Conservation (phyloP, 768 basidiomycete species). For the Boletus eberwhitei region DNA sequence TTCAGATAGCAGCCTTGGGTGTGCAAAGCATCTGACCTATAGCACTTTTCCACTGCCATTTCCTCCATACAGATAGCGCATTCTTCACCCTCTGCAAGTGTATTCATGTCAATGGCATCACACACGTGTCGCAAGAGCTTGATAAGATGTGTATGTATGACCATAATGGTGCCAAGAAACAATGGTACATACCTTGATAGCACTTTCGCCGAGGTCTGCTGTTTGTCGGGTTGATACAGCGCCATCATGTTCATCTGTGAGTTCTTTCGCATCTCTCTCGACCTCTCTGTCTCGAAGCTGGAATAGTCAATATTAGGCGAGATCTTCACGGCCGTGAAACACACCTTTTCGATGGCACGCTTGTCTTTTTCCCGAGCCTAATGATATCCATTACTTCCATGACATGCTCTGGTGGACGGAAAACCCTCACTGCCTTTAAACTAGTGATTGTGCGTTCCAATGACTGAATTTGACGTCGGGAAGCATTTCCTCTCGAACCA, state of each 20-base stretch:
- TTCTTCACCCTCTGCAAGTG: slow-evolving; percentile 20
- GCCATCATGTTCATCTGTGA: not conserved
- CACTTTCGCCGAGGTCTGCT: slow-evolving; percentile 8
- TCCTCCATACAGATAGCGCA: slow-evolving; percentile 20
- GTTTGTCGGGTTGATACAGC: not conserved
- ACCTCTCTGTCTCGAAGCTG: slow-evolving; percentile 18
- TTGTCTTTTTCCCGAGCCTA: slow-evolving; percentile 13
- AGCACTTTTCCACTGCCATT: slow-evolving; percentile 15
- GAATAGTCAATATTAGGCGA: not conserved
- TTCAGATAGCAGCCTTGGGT: not conserved
- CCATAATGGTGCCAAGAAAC: not conserved
- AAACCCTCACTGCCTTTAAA: slow-evolving; percentile 6
- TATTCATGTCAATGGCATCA: slow-evolving; percentile 20
- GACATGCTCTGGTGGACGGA: not conserved
- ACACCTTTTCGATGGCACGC: slow-evolving; percentile 15
- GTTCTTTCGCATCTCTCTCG: slow-evolving; percentile 13
- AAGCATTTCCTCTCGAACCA: not conserved
- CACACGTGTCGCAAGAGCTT: slow-evolving; percentile 16
- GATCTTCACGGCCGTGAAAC: not conserved
- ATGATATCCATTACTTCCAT: not conserved
- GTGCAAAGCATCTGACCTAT: slow-evolving; percentile 14
- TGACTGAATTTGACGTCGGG: slow-evolving; percentile 6
- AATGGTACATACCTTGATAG: slow-evolving; percentile 5
- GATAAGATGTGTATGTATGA: not conserved
- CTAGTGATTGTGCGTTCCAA: slow-evolving; percentile 4